Evolutionary conservation across 768 basidiomycete species (phyloP), one percentile per base, ranked within the genome.

Genomic region (Thelephora ganbajun): DNA sequence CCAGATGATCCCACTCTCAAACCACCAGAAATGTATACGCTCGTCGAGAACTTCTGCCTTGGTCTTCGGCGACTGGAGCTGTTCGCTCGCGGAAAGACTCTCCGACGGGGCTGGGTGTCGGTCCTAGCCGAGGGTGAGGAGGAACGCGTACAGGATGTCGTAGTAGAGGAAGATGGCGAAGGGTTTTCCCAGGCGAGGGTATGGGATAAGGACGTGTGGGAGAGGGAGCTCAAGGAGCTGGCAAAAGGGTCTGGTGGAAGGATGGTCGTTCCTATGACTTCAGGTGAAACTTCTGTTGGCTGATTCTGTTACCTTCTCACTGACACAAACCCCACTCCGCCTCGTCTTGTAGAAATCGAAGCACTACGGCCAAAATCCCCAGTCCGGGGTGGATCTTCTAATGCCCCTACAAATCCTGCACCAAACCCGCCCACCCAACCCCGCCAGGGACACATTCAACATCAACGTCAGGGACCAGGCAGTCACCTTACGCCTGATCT

Each of bases 21-120:
- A 64, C 96, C 96, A 0, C 91, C 93, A 14, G 94, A 98, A 62
- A 86, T 92, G 71, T 93, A 97, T 66, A 82, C 83, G 4, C 74
- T 99, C 36, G 85, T 98, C 59, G 96, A 99, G 64, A 97, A 94
- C 62, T 98, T 99, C 62, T 98, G 93, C 59, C 80, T 96, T 44
- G 96, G 93, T 4, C 74, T 84, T 0, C 81, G 94, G 13, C 78
- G 96, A 2, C 77, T 99, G 12, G 91, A 98, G 59, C 66, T 99
- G 11, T 97, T 92, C 53, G 90, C 87, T 0, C 76, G 77, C 2
- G 68, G 69, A 0, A 71, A 75, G 0, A 74, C 80, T 0, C 66
- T 88, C 5, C 77, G 93, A 0, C 76, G 80, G 11, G 94, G 94
- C 5, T 99, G 96, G 96, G 81, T 96, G 11, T 87, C 89, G n/a